A percentile compares a stretch with the other conserved stretches of the same genome.
Conservation (phyloP, 2,329 filamentous ascomycete genomes). For the Diplodia intermedia region DNA sequence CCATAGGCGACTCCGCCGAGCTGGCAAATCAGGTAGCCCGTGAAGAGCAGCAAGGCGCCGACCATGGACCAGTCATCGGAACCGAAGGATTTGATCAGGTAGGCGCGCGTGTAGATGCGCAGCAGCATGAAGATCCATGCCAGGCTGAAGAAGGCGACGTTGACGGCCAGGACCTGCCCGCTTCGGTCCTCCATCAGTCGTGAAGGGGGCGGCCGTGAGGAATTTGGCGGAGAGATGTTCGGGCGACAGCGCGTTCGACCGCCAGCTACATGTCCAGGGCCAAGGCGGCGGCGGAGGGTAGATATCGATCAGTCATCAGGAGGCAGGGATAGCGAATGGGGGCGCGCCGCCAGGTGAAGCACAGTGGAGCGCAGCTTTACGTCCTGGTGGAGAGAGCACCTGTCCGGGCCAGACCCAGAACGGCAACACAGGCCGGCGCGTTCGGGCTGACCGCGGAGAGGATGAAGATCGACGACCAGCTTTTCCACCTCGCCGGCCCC, state of each 20-base stretch:
- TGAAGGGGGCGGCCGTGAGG: background rate
- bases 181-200: slow-evolving; percentile 37
- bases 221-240: slow-evolving; percentile 12
- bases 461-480: slow-evolving; percentile 6
- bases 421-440: slow-evolving; percentile 16
- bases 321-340: slow-evolving; percentile 10
- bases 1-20: slow-evolving; percentile 50
- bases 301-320: slow-evolving; percentile 27
- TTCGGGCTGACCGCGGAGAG: slow-evolving; percentile 22
- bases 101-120: slow-evolving; percentile 48
- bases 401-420: slow-evolving; percentile 10
- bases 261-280: background rate
- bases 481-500: background rate
- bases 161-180: slow-evolving; percentile 41
- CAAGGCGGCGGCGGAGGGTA: slow-evolving; percentile 14
- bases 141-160: slow-evolving; percentile 47
- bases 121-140: slow-evolving; percentile 48
- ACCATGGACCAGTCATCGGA: slow-evolving; percentile 53
- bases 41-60: slow-evolving; percentile 49
- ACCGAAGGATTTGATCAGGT: slow-evolving; percentile 49
- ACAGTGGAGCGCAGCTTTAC: slow-evolving; percentile 8
- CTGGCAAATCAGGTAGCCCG: slow-evolving; percentile 50
- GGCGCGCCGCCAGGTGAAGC: slow-evolving; percentile 18
- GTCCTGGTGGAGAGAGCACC: slow-evolving; percentile 16
- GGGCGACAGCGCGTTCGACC: slow-evolving; percentile 7